Conservation (phyloP, 2,329 filamentous ascomycete genomes). For the Coccinonectria pachysandricola region DNA sequence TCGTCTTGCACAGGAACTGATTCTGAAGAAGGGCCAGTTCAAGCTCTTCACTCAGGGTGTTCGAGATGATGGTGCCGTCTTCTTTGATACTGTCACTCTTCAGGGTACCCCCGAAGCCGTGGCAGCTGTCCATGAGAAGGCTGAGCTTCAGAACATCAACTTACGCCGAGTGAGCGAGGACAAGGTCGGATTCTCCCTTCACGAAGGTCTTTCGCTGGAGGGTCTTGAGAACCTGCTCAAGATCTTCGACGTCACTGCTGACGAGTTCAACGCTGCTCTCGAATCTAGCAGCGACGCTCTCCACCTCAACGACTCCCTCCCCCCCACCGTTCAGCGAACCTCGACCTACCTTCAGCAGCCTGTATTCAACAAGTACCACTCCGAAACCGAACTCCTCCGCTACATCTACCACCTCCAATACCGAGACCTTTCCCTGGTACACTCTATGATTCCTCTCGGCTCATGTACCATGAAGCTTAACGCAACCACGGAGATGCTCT, state of each 20-base stretch:
- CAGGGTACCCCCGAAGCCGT: constrained; percentile 28
- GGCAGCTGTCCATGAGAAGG: constrained; percentile 14
- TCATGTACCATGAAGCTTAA: constrained; percentile 99
- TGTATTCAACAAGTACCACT: constrained; percentile 91
- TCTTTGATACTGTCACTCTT: constrained; percentile 77
- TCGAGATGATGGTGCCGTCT: constrained; percentile 42
- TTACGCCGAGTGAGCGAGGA: constrained; percentile 20
- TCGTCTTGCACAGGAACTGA: constrained; percentile 47
- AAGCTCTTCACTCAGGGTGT: constrained; percentile 49
- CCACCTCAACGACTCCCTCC: constrained; percentile 33
- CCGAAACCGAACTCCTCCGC: constrained; percentile 83
- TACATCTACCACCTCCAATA: constrained; percentile 91
- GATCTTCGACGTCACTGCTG: constrained; percentile 16
- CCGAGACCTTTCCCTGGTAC: constrained; percentile 85
- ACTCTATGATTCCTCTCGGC: constrained; percentile 94
- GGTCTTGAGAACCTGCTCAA: constrained; percentile 14
- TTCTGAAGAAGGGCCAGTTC: constrained; percentile 43
- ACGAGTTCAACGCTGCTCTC: constrained; percentile 15
- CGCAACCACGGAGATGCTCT: constrained; percentile 84
- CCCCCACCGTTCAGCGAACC: constrained; percentile 56
- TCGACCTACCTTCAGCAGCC: constrained; percentile 75
- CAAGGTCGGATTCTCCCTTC: constrained; percentile 23
- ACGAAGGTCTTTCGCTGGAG: constrained; percentile 18
- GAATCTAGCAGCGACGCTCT: constrained; percentile 24
- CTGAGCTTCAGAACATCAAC: constrained; percentile 13